Evolutionary conservation across 2,329 filamentous ascomycete species (phyloP), one percentile per base, ranked within the genome.

Genomic region (Pseudogymnoascus verrucosus): DNA sequence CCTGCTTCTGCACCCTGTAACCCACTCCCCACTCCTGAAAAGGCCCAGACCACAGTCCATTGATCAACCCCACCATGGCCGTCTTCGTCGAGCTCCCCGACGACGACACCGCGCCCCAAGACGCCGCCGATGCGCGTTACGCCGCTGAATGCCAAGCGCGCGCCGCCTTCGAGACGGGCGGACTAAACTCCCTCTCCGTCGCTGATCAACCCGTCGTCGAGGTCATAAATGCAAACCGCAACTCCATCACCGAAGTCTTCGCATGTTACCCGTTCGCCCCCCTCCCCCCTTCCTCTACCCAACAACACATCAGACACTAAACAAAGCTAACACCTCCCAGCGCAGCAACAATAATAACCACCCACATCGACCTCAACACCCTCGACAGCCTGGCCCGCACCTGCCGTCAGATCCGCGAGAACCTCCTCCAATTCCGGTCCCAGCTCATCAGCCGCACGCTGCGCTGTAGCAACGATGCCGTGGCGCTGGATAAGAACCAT

Each of bases 361-460:
- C 85, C 34, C 83, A 84, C 69, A 85, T 97, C 73, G 93, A 98
- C 74, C 84, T 96, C 61, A 96, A 93, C 75, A 89, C 90, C 12
- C 84, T 97, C 70, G 88, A 96, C 75, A 87, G 88, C 67, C 84
- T 98, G 19, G 90, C 93, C 61, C 85, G 84, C 63, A 92, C 91
- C 63, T 96, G 91, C 74, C 89, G 89, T 61, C 87, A 90, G 71
- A 85, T 96, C 67, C 90, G 90, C 68, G 82, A 82, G 64, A 90
- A 88, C 68, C 82, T 98, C 23, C 79, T 96, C 47, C 90, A 92
- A 70, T 93, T 90, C 75, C 88, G 91, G 71, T 81, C 79, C 60
- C 85, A 89, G 68, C 83, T 97, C 16, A 80, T 95, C 61, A 80
- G 80, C 39, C 86, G 88, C 65, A 93, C 91, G 1, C 80, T 97